Evolutionary conservation across 345 rosid genomes (phyloP).

Genomic region (Linum trigynum): DNA sequence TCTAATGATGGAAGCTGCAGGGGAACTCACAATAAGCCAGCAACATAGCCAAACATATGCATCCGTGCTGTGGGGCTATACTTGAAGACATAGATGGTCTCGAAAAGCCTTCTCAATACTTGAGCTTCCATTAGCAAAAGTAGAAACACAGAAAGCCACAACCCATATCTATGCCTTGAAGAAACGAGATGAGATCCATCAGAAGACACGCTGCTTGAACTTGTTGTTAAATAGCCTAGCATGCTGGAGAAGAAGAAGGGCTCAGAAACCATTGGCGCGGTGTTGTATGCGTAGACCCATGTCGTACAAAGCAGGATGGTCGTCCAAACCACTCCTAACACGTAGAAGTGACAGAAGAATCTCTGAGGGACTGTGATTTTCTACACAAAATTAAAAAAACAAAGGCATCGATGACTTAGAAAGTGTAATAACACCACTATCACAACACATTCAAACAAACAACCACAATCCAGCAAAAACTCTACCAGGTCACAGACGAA

Average conservation of each 20-base stretch:
- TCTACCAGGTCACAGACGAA: not conserved
- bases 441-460: not conserved
- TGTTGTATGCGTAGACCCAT: constrained; percentile 46
- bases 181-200: constrained; percentile 32
- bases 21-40: constrained; percentile 53
- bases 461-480: not conserved
- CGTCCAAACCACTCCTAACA: constrained; percentile 57
- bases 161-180: constrained; percentile 24
- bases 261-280: constrained; percentile 31
- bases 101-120: constrained; percentile 55
- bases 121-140: constrained; percentile 64
- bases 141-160: constrained; percentile 54
- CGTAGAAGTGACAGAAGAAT: constrained; percentile 58
- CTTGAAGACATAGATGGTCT: constrained; percentile 43
- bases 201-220: constrained; percentile 37
- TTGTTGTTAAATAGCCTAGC: constrained; percentile 40
- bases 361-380: constrained; percentile 61
- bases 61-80: constrained; percentile 59
- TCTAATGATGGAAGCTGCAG: too few relatives aligned
- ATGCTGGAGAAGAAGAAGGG: constrained; percentile 31
- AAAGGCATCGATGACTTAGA: not conserved
- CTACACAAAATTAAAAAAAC: constrained; percentile 26
- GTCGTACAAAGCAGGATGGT: constrained; percentile 42
- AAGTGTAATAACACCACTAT: not conserved
- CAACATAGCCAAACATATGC: constrained; percentile 52